A percentile compares a stretch with the other conserved stretches of the same genome.
phyloP scores from a whole-genome alignment of 495 filamentous ascomycete genomes.

The Tuber umbilicatum region DNA sequence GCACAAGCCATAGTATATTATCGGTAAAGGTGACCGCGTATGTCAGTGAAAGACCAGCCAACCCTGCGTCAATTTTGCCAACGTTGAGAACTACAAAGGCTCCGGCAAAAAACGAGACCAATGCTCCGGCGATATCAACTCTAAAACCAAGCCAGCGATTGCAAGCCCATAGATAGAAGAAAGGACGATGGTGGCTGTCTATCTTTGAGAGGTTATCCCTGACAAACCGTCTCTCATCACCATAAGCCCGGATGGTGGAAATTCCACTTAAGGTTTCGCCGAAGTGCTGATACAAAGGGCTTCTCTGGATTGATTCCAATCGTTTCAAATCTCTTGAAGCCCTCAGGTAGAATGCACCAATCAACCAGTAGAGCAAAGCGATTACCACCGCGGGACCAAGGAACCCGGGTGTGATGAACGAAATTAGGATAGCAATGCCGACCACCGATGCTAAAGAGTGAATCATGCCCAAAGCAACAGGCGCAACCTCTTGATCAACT shows the following conservation, averaged over 20 bases:
- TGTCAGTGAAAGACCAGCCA: slow-evolving; percentile 91
- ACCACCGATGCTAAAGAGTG: slow-evolving; percentile 67
- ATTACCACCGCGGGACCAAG: slow-evolving; percentile 83
- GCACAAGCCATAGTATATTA: slow-evolving; percentile 93
- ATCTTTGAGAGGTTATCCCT: slow-evolving; percentile 84
- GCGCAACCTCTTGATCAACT: slow-evolving; percentile 91
- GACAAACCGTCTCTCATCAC: slow-evolving; percentile 87
- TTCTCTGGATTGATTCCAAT: slow-evolving; percentile 87
- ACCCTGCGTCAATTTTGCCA: slow-evolving; percentile 82
- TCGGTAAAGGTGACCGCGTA: slow-evolving; percentile 98
- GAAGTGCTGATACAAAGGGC: slow-evolving; percentile 96
- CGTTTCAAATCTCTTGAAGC: slow-evolving; percentile 91
- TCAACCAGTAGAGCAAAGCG: slow-evolving; percentile 67
- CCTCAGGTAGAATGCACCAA: slow-evolving; percentile 82
- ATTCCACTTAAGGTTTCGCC: slow-evolving; percentile 93
- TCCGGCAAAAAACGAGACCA: slow-evolving; percentile 91
- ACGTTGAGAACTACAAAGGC: slow-evolving; percentile 80
- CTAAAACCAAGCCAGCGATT: slow-evolving; percentile 95
- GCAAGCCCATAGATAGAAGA: slow-evolving; percentile 94
- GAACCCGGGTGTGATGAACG: slow-evolving; percentile 85
- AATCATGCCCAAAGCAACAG: slow-evolving; percentile 72
- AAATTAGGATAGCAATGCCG: slow-evolving; percentile 87
- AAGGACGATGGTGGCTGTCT: slow-evolving; percentile 85
- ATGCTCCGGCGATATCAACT: slow-evolving; percentile 80
- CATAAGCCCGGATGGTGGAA: slow-evolving; percentile 96